Evolutionary conservation across 768 basidiomycete genomes (phyloP).

Genomic region (Sarcodon aspratus): DNA sequence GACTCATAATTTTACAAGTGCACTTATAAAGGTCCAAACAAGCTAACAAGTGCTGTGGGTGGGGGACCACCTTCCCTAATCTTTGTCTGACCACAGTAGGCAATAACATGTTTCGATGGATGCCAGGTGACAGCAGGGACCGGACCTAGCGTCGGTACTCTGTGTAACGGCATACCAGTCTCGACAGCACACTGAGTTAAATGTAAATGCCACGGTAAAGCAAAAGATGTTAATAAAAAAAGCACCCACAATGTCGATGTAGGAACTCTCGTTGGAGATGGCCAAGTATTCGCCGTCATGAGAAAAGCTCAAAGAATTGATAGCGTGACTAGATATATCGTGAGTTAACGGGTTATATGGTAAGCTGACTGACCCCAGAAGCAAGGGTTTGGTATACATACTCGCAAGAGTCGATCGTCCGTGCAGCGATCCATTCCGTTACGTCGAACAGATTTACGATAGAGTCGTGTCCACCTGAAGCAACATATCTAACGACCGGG

Average conservation of each 20-base stretch:
- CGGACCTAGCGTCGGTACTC: conserved; percentile 60
- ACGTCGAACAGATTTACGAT: conserved; percentile 77
- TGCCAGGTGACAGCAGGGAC: conserved; percentile 78
- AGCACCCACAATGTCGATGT: conserved; percentile 69
- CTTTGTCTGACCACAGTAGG: conserved; percentile 73
- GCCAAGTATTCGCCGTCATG: conserved; percentile 78
- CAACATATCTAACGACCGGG: conserved; percentile 38
- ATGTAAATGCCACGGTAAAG: conserved; percentile 1
- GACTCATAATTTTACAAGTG: no score
- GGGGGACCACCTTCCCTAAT: conserved; percentile 52
- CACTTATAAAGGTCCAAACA: conserved; percentile 37
- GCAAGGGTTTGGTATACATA: conserved; percentile 24
- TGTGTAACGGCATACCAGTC: conserved; percentile 62
- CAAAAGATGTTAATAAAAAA: neutral
- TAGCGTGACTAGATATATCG: conserved; percentile 38
- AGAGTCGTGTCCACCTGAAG: conserved; percentile 72
- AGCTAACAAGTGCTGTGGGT: conserved; percentile 56
- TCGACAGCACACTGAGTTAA: conserved; percentile 62
- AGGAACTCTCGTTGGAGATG: conserved; percentile 57
- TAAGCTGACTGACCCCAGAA: conserved; percentile 2
- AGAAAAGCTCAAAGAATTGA: conserved; percentile 69
- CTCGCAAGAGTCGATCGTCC: conserved; percentile 76
- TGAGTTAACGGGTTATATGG: neutral
- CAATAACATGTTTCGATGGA: conserved; percentile 70
- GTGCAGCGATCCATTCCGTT: conserved; percentile 69